A percentile compares a stretch with the other conserved stretches of the same genome.
phyloP scores from a whole-genome alignment of 495 filamentous ascomycete species.

The Xylaria palmicola region DNA sequence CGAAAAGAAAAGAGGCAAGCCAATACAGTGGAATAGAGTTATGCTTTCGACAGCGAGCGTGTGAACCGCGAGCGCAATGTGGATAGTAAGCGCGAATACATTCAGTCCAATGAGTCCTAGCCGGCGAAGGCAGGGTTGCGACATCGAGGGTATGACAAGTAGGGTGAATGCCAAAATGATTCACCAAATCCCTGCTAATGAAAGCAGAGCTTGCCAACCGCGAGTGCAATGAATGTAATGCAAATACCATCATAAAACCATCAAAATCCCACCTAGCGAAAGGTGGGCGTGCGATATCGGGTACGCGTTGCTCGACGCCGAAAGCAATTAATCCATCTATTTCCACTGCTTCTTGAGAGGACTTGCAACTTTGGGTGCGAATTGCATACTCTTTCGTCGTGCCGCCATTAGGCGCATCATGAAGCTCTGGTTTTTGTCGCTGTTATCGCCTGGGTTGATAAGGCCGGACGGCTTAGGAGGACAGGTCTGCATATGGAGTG shows the following conservation, averaged over 20 bases:
- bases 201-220: too few species aligned
- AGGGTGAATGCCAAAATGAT: too few species aligned
- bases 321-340: constrained; percentile 15
- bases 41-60: neutral
- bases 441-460: constrained; percentile 37
- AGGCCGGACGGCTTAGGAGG: constrained; percentile 62
- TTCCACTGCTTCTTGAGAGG: constrained; percentile 60
- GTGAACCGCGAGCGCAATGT: neutral
- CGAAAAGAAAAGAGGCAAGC: neutral
- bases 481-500: constrained; percentile 68
- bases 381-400: constrained; percentile 78
- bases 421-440: constrained; percentile 43
- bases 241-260: too few species aligned
- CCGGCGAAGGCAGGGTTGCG: constrained; percentile 1
- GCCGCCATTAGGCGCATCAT: constrained; percentile 71
- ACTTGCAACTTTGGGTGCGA: constrained; percentile 74
- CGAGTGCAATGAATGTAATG: too few species aligned
- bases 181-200: too few species aligned
- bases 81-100: constrained; percentile 3
- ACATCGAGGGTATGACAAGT: neutral
- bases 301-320: neutral
- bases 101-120: neutral
- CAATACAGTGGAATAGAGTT: neutral
- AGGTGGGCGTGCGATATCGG: neutral
- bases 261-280: neutral